phyloP scores from a whole-genome alignment of 345 rosid species.

The Gynandropsis gynandra region DNA sequence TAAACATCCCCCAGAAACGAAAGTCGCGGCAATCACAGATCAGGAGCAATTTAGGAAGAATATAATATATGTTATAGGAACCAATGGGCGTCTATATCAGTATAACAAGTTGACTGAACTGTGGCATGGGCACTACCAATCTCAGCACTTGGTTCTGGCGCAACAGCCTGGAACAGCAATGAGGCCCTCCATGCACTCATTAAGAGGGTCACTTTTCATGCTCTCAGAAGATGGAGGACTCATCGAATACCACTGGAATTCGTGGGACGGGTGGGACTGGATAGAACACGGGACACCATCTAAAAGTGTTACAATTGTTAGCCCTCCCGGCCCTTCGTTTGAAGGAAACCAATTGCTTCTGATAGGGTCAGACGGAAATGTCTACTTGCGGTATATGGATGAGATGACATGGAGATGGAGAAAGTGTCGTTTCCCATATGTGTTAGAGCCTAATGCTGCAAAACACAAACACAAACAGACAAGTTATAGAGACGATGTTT shows the following conservation, averaged over 20 bases:
- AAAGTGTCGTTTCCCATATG: conserved; percentile 40
- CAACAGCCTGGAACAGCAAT: conserved; percentile 41
- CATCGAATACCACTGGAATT: conserved; percentile 64
- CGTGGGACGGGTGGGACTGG: conserved; percentile 61
- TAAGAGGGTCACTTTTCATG: conserved; percentile 63
- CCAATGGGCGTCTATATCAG: conserved; percentile 46
- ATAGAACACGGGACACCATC: conserved; percentile 57
- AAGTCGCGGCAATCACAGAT: conserved; percentile 52
- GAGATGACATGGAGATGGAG: conserved; percentile 53
- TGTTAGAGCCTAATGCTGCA: background rate
- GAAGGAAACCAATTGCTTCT: conserved; percentile 41
- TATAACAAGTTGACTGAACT: conserved; percentile 54
- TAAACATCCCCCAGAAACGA: conserved; percentile 39
- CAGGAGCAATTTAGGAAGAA: conserved; percentile 54
- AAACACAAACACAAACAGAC: conserved; percentile 18
- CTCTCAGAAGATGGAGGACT: conserved; percentile 51
- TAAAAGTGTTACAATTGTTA: conserved; percentile 40
- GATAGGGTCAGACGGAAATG: conserved; percentile 55
- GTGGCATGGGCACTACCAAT: conserved; percentile 69
- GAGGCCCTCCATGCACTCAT: conserved; percentile 36
- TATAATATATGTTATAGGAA: conserved; percentile 42
- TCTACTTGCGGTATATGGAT: conserved; percentile 50
- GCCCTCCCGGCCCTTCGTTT: conserved; percentile 60
- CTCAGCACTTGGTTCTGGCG: conserved; percentile 49
- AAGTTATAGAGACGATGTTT: conserved; percentile 22